Evolutionary conservation across 1,284 basidiomycete species (phyloP), one percentile per base, ranked within the genome.

Genomic region (Ustilago loliicola): DNA sequence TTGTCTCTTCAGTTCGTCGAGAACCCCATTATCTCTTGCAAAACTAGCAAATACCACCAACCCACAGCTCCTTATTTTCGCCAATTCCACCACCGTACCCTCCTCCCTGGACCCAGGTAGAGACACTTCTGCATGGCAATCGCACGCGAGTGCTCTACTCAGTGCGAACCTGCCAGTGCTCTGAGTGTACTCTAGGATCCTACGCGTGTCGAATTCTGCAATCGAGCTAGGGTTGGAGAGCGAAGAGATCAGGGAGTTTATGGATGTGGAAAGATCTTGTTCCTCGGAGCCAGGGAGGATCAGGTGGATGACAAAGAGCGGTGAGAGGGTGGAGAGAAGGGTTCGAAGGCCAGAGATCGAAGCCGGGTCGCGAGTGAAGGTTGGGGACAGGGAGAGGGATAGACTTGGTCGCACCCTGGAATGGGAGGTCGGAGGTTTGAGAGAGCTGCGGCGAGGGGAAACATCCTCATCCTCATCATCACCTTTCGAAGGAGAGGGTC

Each of bases 131-230:
- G 71, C 57, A 21, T 78, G 76, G 32, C 71, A 74, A 55, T 78
- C 76, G 56, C 76, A 78, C 0, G 76, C 66, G 2, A 78, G 59
- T 1, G 76, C 76, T 1, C 76, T 38, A n/a, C 52, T 36, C 15
- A 78, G 61, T 15, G 76, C 71, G 13, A 70, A 78, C 4, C 76
- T 53, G 0, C 71, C 76, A 1, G 38, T 21, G 23, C 48, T 15
- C 29, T 65, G 71, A 1, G 76, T 67, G 38, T 78, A 78, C 23
- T 78, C 67, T 21, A 78, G 64, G 10, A 78, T 52, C 0, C 76
- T 32, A 1, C 72, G 34, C 17, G 50, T 3, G 42, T 78, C 76
- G 15, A 78, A 78, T 0, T 61, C 62, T 15, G 2, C 2, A 11
- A 78, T 62, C 3, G 55, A 19, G 4, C 48, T 57, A 11, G 73